Evolutionary conservation across 176 grass and related monocot species (phyloP).

Genomic region (Rhipidocladum racemiflorum): DNA sequence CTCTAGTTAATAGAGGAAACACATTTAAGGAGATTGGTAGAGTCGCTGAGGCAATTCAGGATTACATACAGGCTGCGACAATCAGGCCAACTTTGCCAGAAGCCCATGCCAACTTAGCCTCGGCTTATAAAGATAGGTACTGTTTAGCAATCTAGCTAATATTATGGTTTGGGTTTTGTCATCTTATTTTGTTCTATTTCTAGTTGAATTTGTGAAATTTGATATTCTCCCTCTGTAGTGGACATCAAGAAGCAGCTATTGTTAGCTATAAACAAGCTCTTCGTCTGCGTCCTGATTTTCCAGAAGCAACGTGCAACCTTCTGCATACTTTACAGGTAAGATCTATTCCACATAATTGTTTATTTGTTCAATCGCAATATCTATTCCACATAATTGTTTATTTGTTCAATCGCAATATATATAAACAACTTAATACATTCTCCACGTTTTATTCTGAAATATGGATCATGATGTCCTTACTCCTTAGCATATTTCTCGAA

Average conservation of each 20-base stretch:
- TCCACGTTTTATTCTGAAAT: too few species aligned
- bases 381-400: too few species aligned
- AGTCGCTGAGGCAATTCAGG: conserved; percentile 84
- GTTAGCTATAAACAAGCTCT: conserved; percentile 80
- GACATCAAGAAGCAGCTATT: conserved; percentile 69
- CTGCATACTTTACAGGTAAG: conserved; percentile 80
- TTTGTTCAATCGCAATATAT: too few species aligned
- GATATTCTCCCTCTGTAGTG: conserved; percentile 45
- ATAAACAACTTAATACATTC: too few species aligned
- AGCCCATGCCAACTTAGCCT: conserved; percentile 93
- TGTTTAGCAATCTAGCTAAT: neutral
- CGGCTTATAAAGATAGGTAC: conserved; percentile 89
- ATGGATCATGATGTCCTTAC: neutral
- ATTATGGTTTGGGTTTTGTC: neutral
- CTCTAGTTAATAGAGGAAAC: conserved; percentile 83
- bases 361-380: too few species aligned
- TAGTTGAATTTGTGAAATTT: neutral
- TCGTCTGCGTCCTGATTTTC: conserved; percentile 67
- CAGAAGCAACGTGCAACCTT: conserved; percentile 88
- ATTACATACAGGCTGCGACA: conserved; percentile 70
- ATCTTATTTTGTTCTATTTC: too few species aligned
- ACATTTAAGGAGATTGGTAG: conserved; percentile 89
- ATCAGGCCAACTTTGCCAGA: conserved; percentile 83
- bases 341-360: too few species aligned
- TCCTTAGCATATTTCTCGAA: neutral